phyloP scores from a whole-genome alignment of 169 alveolate genomes.

The Plasmodium blacklocki region DNA sequence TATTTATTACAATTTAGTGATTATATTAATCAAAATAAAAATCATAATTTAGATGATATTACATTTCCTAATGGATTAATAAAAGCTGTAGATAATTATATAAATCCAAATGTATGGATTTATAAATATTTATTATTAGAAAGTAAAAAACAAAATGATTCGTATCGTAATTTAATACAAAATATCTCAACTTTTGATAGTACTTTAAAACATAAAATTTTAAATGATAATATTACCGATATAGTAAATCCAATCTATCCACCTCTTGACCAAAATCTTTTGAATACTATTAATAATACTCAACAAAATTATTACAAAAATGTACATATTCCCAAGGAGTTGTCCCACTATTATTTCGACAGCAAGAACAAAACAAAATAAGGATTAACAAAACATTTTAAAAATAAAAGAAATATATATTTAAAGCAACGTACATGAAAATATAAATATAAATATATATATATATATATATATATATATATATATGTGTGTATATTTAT shows the following conservation, averaged over 20 bases:
- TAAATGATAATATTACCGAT: slow-evolving; percentile 10
- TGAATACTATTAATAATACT: neutral
- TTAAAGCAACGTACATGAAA: too few species aligned
- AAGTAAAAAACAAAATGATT: slow-evolving; percentile 58
- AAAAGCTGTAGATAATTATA: slow-evolving; percentile 69
- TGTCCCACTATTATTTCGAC: slow-evolving; percentile 32
- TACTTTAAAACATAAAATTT: slow-evolving; percentile 40
- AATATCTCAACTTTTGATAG: slow-evolving; percentile 57
- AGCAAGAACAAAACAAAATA: neutral
- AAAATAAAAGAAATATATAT: too few species aligned
- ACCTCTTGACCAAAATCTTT: slow-evolving; percentile 1
- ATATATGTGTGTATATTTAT: too few species aligned
- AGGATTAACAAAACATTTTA: neutral
- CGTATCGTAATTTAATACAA: slow-evolving; percentile 56
- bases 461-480: too few species aligned
- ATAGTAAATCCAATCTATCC: slow-evolving; percentile 50
- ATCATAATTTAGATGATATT: slow-evolving; percentile 45
- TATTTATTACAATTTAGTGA: slow-evolving; percentile 28
- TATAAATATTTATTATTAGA: slow-evolving; percentile 64
- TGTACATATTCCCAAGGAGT: slow-evolving; percentile 70
- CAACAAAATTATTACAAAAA: slow-evolving; percentile 47
- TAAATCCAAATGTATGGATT: slow-evolving; percentile 45
- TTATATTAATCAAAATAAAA: slow-evolving; percentile 43
- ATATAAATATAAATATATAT: too few species aligned
- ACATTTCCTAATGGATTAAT: slow-evolving; percentile 70